Percentiles rank a stretch among this genome's conserved stretches.
phyloP scores from a whole-genome alignment of 139 green algal genomes.

The Mesostigma viride region DNA sequence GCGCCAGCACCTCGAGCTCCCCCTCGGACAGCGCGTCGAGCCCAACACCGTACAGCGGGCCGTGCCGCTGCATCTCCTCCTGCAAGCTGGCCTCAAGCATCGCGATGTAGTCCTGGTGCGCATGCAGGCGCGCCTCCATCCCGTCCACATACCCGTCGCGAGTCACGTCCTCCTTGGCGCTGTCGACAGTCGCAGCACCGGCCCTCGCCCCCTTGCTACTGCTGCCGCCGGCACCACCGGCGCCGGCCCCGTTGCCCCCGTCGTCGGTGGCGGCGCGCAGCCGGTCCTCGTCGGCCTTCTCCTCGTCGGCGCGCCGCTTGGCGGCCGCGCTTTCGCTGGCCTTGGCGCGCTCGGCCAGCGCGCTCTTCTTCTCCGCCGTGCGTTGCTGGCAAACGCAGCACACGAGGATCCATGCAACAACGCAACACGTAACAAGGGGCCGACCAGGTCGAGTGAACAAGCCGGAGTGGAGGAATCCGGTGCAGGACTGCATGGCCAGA shows the following conservation, averaged over 20 bases:
- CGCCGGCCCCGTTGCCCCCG: too few species aligned
- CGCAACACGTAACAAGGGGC: too few species aligned
- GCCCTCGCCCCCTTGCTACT: neutral
- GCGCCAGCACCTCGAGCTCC: constrained; percentile 38
- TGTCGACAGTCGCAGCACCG: neutral
- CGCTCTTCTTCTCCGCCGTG: constrained; percentile 37
- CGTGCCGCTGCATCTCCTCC: constrained; percentile 37
- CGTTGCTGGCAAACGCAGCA: constrained; percentile 24
- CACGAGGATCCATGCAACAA: too few species aligned
- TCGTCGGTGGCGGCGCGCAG: too few species aligned
- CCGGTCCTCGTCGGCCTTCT: too few species aligned
- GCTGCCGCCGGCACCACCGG: too few species aligned
- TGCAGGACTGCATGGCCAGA: too few species aligned
- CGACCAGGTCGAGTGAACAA: too few species aligned
- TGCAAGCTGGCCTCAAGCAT: constrained; percentile 37
- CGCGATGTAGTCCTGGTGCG: constrained; percentile 38
- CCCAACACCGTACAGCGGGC: constrained; percentile 30
- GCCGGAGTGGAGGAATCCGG: too few species aligned
- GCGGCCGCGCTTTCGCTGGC: constrained; percentile 10
- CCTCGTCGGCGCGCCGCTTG: constrained; percentile 31
- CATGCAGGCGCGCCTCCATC: constrained; percentile 35
- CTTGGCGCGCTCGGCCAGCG: constrained; percentile 33
- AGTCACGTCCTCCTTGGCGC: constrained; percentile 11
- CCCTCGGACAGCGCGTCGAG: constrained; percentile 30
- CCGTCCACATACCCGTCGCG: constrained; percentile 31